phyloP scores from a whole-genome alignment of 2,329 filamentous ascomycete species.

The Juglanconis oblonga region DNA sequence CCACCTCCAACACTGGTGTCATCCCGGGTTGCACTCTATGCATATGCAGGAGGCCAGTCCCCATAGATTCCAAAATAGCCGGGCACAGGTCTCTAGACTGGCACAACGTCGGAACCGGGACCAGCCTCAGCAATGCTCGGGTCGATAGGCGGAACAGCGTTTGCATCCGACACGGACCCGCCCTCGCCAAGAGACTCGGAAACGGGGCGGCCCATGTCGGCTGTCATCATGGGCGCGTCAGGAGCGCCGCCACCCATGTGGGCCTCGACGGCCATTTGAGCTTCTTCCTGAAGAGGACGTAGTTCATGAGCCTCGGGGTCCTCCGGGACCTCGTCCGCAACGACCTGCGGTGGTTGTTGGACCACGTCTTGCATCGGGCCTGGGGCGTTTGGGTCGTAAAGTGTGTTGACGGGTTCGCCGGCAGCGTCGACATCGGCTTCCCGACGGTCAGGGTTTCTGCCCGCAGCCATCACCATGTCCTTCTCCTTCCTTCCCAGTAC shows the following conservation, averaged over 20 bases:
- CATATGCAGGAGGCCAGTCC: background rate
- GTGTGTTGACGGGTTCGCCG: slow-evolving; percentile 37
- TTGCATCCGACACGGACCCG: background rate
- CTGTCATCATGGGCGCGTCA: slow-evolving; percentile 13
- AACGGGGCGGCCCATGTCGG: background rate
- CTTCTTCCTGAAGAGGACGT: slow-evolving; percentile 16
- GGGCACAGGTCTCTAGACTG: background rate
- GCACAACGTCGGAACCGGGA: background rate
- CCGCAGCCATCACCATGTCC: slow-evolving; percentile 34
- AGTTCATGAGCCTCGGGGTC: slow-evolving; percentile 1
- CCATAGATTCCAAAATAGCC: background rate
- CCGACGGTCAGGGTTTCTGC: slow-evolving; percentile 48
- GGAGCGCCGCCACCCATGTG: slow-evolving; percentile 5
- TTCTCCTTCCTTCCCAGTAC: slow-evolving; percentile 49
- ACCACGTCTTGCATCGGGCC: background rate
- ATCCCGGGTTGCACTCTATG: background rate
- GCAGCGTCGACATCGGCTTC: slow-evolving; percentile 44
- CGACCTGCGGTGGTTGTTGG: background rate
- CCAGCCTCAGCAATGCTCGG: background rate
- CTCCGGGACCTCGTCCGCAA: slow-evolving; percentile 1
- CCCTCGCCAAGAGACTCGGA: slow-evolving; percentile 12
- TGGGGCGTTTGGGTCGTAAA: background rate
- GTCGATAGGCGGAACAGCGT: background rate
- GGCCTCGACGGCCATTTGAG: slow-evolving; percentile 11
- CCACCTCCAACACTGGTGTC: no score